Percentiles rank a stretch among this genome's conserved stretches.
Evolutionary conservation across 345 rosid genomes (phyloP).

Genomic region (Boechera retrofracta): DNA sequence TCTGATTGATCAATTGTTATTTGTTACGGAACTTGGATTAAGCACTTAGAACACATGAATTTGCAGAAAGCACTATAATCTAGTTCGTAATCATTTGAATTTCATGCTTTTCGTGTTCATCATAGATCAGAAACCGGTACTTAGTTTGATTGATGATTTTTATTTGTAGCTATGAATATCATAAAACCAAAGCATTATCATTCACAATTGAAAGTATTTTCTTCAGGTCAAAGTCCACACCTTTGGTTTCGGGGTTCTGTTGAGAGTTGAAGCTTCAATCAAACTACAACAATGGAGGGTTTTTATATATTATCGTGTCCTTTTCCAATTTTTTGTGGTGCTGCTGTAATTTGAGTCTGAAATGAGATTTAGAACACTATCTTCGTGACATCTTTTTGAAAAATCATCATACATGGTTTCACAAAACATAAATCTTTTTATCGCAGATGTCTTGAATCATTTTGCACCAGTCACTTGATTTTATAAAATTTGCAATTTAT

Average conservation of each 20-base stretch:
- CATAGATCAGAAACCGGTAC: neutral
- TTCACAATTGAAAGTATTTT: neutral
- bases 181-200: neutral
- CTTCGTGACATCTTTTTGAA: neutral
- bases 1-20: neutral
- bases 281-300: slow-evolving; percentile 11
- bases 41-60: neutral
- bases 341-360: slow-evolving; percentile 7
- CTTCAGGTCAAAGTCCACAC: slow-evolving; percentile 23
- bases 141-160: neutral
- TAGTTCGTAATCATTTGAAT: neutral
- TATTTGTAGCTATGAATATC: too few relatives aligned
- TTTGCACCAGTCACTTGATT: neutral
- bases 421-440: neutral
- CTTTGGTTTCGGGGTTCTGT: neutral
- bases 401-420: neutral
- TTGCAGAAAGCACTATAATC: neutral
- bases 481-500: neutral
- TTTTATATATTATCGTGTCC: neutral
- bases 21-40: neutral
- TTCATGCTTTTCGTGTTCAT: neutral
- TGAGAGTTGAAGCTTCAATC: slow-evolving; percentile 25
- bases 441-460: neutral
- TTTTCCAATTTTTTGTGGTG: neutral
- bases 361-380: neutral